Conservation (phyloP, 1,139 yeast genomes). For the Geotrichum phurueaensis region DNA sequence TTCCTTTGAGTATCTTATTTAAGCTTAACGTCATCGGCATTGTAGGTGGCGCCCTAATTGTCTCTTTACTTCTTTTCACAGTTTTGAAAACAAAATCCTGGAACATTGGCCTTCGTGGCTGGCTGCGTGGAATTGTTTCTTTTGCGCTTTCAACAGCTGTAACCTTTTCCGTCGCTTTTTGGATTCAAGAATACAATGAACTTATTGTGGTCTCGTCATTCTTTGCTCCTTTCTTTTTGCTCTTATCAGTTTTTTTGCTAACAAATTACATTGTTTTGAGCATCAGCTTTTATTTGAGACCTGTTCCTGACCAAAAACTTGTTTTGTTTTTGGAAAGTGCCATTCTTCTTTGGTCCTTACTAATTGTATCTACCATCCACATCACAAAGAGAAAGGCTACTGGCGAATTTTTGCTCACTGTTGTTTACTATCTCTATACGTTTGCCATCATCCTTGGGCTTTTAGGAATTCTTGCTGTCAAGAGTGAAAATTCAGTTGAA, state of each 20-base stretch:
- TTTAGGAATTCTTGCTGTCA: conserved; percentile 35
- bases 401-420: conserved; percentile 52
- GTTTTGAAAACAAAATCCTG: conserved; percentile 47
- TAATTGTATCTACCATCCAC: conserved; percentile 47
- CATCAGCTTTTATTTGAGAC: conserved; percentile 45
- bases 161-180: conserved; percentile 38
- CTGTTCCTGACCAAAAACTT: conserved; percentile 69
- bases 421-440: conserved; percentile 49
- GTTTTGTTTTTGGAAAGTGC: conserved; percentile 56
- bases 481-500: conserved; percentile 9
- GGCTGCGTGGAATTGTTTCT: conserved; percentile 56
- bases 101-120: conserved; percentile 39
- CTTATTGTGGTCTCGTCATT: conserved; percentile 55
- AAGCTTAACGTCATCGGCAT: conserved; percentile 47
- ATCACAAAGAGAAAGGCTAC: conserved; percentile 46
- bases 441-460: conserved; percentile 53
- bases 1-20: conserved; percentile 46
- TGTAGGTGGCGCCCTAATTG: conserved; percentile 49
- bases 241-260: conserved; percentile 45
- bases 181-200: conserved; percentile 44
- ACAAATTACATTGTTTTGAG: conserved; percentile 54
- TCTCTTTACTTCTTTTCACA: conserved; percentile 45
- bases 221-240: conserved; percentile 44
- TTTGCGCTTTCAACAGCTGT: conserved; percentile 41
- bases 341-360: conserved; percentile 49